Percentiles rank a stretch among this genome's conserved stretches.
These are phyloP conservation scores for Vitis hybrid DNA, from an alignment of 177 flowering plant genomes.

Conservation along the genomic window DNA sequence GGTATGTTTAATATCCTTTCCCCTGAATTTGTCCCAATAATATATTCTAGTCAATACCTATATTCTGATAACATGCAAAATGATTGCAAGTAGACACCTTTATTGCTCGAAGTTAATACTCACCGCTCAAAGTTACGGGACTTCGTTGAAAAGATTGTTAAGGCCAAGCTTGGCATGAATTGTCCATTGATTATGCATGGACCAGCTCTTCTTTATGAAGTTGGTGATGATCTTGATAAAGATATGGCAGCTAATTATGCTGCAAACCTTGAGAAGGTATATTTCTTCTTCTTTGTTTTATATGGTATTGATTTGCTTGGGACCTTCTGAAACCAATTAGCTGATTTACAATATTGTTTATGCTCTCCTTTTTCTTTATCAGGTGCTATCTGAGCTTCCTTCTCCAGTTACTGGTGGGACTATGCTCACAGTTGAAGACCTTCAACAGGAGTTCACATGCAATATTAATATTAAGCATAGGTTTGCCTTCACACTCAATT, in stretches of 20 bases:
- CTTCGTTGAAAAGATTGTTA: constrained; percentile 88
- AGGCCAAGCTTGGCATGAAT: constrained; percentile 87
- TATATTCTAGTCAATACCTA: background rate
- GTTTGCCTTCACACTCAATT: constrained; percentile 28
- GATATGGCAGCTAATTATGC: constrained; percentile 70
- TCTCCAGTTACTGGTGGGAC: constrained; percentile 76
- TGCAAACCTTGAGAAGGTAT: constrained; percentile 89
- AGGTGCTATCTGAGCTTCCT: constrained; percentile 85
- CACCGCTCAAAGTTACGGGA: constrained; percentile 68
- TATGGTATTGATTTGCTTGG: no score
- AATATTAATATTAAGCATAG: constrained; percentile 84
- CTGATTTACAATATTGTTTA: no score
- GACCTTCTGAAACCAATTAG: no score
- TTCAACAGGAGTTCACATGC: constrained; percentile 84
- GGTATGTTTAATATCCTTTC: constrained; percentile 35
- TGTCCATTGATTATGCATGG: constrained; percentile 87
- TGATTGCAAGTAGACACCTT: constrained; percentile 62
- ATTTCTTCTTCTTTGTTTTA: background rate
- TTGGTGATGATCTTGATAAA: constrained; percentile 95
- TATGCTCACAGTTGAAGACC: constrained; percentile 76
- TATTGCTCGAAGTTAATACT: constrained; percentile 79
- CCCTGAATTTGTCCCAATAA: background rate
- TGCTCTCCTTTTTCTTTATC: constrained; percentile 10
- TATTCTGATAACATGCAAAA: constrained; percentile 12
- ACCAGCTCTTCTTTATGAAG: constrained; percentile 77